phyloP scores from a whole-genome alignment of 75 land plant species.

The Gnetum montanum region DNA sequence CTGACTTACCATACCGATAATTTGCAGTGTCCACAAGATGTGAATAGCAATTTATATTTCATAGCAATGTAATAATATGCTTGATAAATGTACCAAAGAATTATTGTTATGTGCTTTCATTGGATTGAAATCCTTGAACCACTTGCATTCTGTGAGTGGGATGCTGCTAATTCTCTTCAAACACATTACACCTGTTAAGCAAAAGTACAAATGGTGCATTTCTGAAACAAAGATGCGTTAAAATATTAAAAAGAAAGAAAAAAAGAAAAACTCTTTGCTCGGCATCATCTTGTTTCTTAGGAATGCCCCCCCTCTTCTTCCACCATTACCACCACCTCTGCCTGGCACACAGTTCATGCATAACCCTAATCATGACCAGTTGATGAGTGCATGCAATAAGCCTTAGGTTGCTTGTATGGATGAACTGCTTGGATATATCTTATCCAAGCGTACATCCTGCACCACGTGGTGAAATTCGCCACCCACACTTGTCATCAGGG shows the following conservation, averaged over 20 bases:
- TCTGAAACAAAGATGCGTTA: conserved; percentile 36
- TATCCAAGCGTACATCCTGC: conserved; percentile 94
- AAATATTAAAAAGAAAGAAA: conserved; percentile 30
- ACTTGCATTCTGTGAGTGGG: conserved; percentile 38
- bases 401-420: conserved; percentile 82
- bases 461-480: conserved; percentile 95
- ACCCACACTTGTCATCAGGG: conserved; percentile 93
- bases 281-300: conserved; percentile 48
- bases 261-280: conserved; percentile 64
- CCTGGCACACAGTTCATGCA: no score
- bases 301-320: conserved; percentile 5
- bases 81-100: conserved; percentile 13
- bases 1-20: conserved; percentile 75
- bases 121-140: conserved; percentile 66
- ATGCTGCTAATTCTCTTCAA: conserved; percentile 38
- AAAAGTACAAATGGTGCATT: conserved; percentile 53
- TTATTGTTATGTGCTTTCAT: conserved; percentile 32
- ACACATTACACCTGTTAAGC: conserved; percentile 51
- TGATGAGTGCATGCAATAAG: conserved; percentile 92
- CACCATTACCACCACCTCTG: no score
- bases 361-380: conserved; percentile 96
- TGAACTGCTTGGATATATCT: conserved; percentile 92
- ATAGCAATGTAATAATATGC: conserved; percentile 50
- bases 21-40: conserved; percentile 52
- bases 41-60: conserved; percentile 67